Evolutionary conservation across 176 grass and related monocot species (phyloP), one percentile per base, ranked within the genome.

Genomic region (Eragrostis curvula): DNA sequence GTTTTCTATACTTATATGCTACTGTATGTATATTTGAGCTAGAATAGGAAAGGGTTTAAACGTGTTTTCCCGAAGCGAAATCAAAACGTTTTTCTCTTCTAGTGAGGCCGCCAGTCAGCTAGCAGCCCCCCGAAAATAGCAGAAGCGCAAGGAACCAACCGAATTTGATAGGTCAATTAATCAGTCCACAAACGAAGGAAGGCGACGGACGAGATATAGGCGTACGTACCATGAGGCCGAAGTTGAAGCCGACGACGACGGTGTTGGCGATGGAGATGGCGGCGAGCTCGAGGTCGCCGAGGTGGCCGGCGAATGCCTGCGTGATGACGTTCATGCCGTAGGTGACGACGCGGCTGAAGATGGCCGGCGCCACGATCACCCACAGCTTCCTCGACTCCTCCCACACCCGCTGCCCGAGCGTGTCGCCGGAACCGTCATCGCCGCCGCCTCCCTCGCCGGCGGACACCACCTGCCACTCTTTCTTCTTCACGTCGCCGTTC

Each of bases 321-420:
- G 93, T 95, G 87, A 98, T 95, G 62, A 98, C 81, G 84, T 98
- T 98, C 90, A 95, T 93, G 90, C 90, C 93, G 90, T 84, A 98
- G 51, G 71, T 88, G 59, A 93, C 96, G 61, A 98, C 88, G 36
- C 96, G 90, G 84, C 90, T 93, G 80, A 98, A 91, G 41, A 98
- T 98, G 75, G 96, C 96, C 18, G 96, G 96, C 45, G 71, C 96
- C 50, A 98, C 96, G 62, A 98, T 95, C 43, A 69, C 72, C 93
- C 96, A 98, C 17, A 98, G 85, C 81, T 91, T 91, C 90, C 61
- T 93, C 5, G 96, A 98, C 81, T 98, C 96, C 6, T 86, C 85
- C 82, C 63, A 68, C 7, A 68, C 89, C 84, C 87, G 76, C 72
- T 41, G 48, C 51, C 49, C 49, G 51, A 91, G 68, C 14, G 73